Base-by-base conservation (phyloP, 1,284 basidiomycete species). In the Leccinum pallidistipes region DNA sequence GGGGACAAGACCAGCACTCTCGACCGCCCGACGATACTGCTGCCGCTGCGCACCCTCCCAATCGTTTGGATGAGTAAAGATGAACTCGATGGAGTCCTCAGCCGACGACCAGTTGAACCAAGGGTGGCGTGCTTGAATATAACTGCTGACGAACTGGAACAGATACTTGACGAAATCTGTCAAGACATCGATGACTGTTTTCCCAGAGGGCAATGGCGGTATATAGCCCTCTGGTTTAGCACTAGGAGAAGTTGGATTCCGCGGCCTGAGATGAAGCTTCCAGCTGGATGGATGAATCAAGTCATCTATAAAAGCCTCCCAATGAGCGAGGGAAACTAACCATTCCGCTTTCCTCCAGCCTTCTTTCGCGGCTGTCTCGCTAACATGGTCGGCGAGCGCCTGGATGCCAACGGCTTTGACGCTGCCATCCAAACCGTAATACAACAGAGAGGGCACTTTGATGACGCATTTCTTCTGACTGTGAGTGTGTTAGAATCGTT, bases 151-250 rank as follows among this genome's bases (percentile, higher is more conserved):
- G 51, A 82, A 82, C 3, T 68, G 49, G 61, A 76, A 78, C 1
- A 86, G 73, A 61, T 86, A 86, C 11, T 47, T 21, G 43, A 47
- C 11, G 18, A 83, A 84, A 63, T 86, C 85, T 3, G 77, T 75
- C 36, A 83, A 78, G 27, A 86, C 76, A 3, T 80, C 75, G 0
- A 79, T 64, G 1, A 77, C 74, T 1, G 72, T 50, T 27, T 50
- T 43, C 27, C 49, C 49, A 9, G 6, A 27, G 8, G 49, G 43
- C 43, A 29, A 51, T 3, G 50, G 24, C 9, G 18, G n/a, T n/a
- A 29, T n/a, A 24, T 24, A 47, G 21, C 24, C 21, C 10, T 18
- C 43, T 45, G 43, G n/a, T 16, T 24, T 3, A 24, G 21, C 21
- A 24, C 21, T 3, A 24, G 21, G n/a, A 43, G 40, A 43, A 43